These are phyloP conservation scores for Abelmoschus esculentus DNA, from an alignment of 345 rosid genomes.

Conservation along the genomic window DNA sequence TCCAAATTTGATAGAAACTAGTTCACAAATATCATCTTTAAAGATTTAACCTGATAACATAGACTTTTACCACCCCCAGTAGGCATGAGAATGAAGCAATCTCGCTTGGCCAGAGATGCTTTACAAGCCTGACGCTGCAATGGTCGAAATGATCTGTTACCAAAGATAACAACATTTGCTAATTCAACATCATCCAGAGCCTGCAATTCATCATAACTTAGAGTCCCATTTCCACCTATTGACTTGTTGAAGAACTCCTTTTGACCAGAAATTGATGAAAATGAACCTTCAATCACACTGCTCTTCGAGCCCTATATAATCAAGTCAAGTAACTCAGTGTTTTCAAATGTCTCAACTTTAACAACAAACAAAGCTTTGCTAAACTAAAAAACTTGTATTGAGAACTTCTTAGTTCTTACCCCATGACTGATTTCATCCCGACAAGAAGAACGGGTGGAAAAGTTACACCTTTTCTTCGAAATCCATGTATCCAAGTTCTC, in stretches of 20 bases:
- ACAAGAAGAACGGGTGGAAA: conserved; percentile 12
- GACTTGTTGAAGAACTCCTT: conserved; percentile 18
- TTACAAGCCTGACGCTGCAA: conserved; percentile 80
- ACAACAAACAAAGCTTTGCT: not conserved
- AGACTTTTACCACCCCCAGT: conserved; percentile 94
- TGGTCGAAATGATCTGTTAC: conserved; percentile 56
- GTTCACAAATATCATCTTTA: conserved; percentile 4
- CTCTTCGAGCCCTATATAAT: conserved; percentile 42
- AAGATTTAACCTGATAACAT: conserved; percentile 65
- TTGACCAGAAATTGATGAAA: conserved; percentile 34
- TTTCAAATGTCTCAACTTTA: not conserved
- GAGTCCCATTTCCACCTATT: conserved; percentile 27
- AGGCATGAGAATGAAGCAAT: conserved; percentile 85
- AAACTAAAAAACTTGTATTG: not conserved
- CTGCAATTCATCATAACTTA: conserved; percentile 59
- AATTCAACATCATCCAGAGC: conserved; percentile 76
- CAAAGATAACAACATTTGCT: conserved; percentile 80
- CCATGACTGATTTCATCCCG: not conserved
- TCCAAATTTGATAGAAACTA: not conserved
- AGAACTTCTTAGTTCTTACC: conserved; percentile 36
- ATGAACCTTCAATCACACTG: conserved; percentile 33
- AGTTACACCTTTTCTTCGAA: conserved; percentile 16
- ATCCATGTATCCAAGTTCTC: conserved; percentile 28
- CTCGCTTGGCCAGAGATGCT: conserved; percentile 58
- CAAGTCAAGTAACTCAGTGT: conserved; percentile 14